Evolutionary conservation across 768 basidiomycete genomes (phyloP), one percentile per base, ranked within the genome.

Genomic region (Mycena belliarum): DNA sequence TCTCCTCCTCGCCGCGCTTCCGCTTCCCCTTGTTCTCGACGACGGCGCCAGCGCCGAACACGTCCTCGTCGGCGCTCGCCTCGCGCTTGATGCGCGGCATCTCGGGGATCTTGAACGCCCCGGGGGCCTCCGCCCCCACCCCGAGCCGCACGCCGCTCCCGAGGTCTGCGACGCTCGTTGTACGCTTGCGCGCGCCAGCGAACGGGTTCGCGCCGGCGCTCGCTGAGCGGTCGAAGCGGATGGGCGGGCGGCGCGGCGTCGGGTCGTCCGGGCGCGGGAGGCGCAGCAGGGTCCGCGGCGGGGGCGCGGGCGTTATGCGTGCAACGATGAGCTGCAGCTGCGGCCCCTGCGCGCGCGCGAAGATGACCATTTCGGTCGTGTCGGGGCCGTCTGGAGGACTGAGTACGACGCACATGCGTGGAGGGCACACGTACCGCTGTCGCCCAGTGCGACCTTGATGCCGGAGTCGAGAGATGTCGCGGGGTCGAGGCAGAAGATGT

Each of bases 221-320:
- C 14, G 51, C 33, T 5, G 48, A 41, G 35, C 69, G 68, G 21
- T 66, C 64, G 43, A 79, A 75, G 44, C 73, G 60, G 43, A 75
- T 53, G 8, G 88, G 87, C 0, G 89, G 88, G 26, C 79, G 76
- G 18, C 90, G 87, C 9, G 90, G 90, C 6, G 85, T 89, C 0
- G 89, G 90, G 59, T 92, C 90, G 59, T 92, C 90, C 0, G 90
- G 90, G 33, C 90, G 77, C 5, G 86, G 87, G 0, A 75, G 67
- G 7, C 81, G 75, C 7, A 66, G 59, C 2, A 64, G 65, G 11
- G 77, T 69, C 16, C 70, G 65, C 32, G 69, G 60, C 1, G 74
- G 76, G 44, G 79, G 74, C 16, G 70, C 66, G 64, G 80, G 67
- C 10, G 78, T 75, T 57, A 89, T 78, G 38, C 86, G 82, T 0